These are phyloP conservation scores for Lepidopterella palustris DNA, from an alignment of 495 filamentous ascomycete genomes.

Conservation along the genomic window DNA sequence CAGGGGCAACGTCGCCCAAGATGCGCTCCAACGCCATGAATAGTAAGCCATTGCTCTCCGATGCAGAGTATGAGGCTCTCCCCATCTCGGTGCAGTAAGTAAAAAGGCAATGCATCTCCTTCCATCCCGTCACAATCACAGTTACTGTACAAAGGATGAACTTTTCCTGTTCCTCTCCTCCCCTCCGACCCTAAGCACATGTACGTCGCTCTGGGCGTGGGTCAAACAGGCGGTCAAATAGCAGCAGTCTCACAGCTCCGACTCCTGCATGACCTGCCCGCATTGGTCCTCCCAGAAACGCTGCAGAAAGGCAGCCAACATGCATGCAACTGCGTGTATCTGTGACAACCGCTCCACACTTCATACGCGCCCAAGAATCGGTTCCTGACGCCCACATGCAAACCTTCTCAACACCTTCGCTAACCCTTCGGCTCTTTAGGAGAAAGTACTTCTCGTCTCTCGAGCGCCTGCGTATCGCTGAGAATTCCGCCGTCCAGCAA, in stretches of 20 bases:
- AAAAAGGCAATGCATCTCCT: constrained; percentile 2
- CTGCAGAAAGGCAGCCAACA: not conserved
- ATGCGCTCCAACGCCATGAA: constrained; percentile 13
- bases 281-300: constrained; percentile 3
- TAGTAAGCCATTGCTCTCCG: constrained; percentile 9
- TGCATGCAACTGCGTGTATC: not conserved
- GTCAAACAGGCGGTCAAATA: constrained; percentile 3
- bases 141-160: not conserved
- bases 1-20: not conserved
- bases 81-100: constrained; percentile 31
- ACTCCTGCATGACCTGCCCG: constrained; percentile 2
- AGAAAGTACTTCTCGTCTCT: constrained; percentile 35
- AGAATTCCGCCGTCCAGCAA: constrained; percentile 1
- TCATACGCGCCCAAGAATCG: not conserved
- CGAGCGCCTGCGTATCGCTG: constrained; percentile 33
- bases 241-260: not conserved
- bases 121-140: constrained; percentile 15
- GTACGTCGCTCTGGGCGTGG: not conserved
- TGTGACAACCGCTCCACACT: not conserved
- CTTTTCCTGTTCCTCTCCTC: constrained; percentile 8
- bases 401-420: constrained; percentile 6
- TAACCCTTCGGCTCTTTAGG: constrained; percentile 18
- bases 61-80: constrained; percentile 28
- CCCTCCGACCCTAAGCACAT: constrained; percentile 1
- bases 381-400: constrained; percentile 20